Evolutionary conservation across 352 stramenopile species (phyloP), one percentile per base, ranked within the genome.

Genomic region (Pythium sukuiense): DNA sequence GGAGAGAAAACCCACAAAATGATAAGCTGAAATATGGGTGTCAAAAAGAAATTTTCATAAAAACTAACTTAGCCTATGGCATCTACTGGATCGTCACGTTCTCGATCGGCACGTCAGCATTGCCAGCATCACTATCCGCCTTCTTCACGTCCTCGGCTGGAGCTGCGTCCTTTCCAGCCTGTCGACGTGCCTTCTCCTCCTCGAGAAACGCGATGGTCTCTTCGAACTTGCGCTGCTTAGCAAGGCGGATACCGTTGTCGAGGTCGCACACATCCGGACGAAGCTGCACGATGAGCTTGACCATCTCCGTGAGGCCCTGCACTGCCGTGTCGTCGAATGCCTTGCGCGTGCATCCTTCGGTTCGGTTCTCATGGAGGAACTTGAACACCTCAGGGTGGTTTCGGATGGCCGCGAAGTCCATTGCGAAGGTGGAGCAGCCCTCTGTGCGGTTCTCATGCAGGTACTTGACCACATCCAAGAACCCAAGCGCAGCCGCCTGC

Each of bases 321-420:
- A 86, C 59, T 11, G 62, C 61, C 20, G 78, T 79, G 59, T 88
- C 73, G 13, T 76, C 69, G 32, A 90, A 85, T 2, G 76, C 82
- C 61, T 77, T 76, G 8, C 41, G 32, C 4, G 78, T 88, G 54
- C 75, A 89, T 0, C 82, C 80, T 63, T 89, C 81, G 0, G 53
- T 60, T 16, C 80, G 78, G 56, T 88, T 81, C 20, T 76, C 71
- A 32, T 88, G 76, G 37, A 90, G 68, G 37, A 76, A 90, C 18
- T 60, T 52, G 30, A 88, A 70, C 9, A 85, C 63, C 8, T 85
- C 78, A 0, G 80, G 48, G 54, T 85, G 78, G 3, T 69, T 69
- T 50, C 72, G 76, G 29, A 76, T 55, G 9, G 76, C 80, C 0
- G 80, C 80, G 43, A 80, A 80, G 66, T 88, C 71, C 76, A 90